phyloP scores from a whole-genome alignment of 2,329 filamentous ascomycete genomes.

The Bipolaris bicolor region DNA sequence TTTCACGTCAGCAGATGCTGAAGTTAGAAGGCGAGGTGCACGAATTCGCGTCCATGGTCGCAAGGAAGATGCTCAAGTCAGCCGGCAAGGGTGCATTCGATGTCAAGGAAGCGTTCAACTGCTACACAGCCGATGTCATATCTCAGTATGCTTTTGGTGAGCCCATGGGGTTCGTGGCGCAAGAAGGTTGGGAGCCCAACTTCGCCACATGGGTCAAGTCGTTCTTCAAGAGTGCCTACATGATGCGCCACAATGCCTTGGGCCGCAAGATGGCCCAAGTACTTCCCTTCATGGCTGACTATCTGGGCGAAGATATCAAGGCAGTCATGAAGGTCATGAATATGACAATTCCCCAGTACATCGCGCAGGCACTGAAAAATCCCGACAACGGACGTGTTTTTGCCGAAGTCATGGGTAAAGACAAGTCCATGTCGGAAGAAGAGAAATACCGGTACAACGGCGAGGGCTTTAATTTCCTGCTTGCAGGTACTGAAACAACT shows the following conservation, averaged over 20 bases:
- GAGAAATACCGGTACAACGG: slow-evolving; percentile 33
- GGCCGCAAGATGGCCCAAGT: slow-evolving; percentile 32
- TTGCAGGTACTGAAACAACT: slow-evolving; percentile 36
- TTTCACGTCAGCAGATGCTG: slow-evolving; percentile 41
- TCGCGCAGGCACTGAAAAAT: slow-evolving; percentile 29
- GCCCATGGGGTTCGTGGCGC: slow-evolving; percentile 35
- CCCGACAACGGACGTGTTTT: slow-evolving; percentile 36
- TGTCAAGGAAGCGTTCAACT: slow-evolving; percentile 38
- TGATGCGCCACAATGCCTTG: slow-evolving; percentile 36
- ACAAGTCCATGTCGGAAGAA: slow-evolving; percentile 28
- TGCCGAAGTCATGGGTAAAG: slow-evolving; percentile 28
- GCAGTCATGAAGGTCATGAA: slow-evolving; percentile 36
- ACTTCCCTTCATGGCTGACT: slow-evolving; percentile 35
- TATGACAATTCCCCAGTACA: slow-evolving; percentile 33
- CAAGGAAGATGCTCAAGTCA: slow-evolving; percentile 27
- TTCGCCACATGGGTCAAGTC: slow-evolving; percentile 37
- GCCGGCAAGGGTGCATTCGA: slow-evolving; percentile 30
- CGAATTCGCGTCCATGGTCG: slow-evolving; percentile 24
- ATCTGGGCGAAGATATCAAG: slow-evolving; percentile 35
- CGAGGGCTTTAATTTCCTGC: slow-evolving; percentile 35
- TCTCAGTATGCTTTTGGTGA: slow-evolving; percentile 37
- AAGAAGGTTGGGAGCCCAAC: slow-evolving; percentile 38
- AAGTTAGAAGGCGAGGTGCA: slow-evolving; percentile 33
- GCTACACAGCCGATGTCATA: slow-evolving; percentile 36
- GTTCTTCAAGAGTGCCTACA: slow-evolving; percentile 36